These are phyloP conservation scores for Hydrangea macrophylla DNA, from an alignment of 148 eudicot genomes.

Conservation along the genomic window DNA sequence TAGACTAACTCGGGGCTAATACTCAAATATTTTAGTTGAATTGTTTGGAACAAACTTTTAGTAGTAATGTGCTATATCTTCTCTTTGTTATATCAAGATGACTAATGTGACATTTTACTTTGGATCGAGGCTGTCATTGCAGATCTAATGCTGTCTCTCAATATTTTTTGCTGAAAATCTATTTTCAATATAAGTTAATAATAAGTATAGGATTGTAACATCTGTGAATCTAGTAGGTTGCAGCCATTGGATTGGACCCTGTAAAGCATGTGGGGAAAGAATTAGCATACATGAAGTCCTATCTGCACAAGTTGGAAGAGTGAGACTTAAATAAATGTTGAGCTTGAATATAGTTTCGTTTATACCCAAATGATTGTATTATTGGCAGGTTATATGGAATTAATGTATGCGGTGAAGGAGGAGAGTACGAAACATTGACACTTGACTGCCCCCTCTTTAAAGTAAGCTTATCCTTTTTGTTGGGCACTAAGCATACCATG, in stretches of 20 bases:
- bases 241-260: conserved; percentile 93
- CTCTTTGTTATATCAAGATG: neutral
- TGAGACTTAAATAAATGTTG: conserved; percentile 20
- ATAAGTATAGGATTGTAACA: conserved; percentile 3
- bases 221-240: conserved; percentile 53
- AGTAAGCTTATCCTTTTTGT: conserved; percentile 37
- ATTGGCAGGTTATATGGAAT: conserved; percentile 78
- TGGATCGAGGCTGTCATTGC: neutral
- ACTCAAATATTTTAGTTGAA: neutral
- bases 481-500: no score
- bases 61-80: neutral
- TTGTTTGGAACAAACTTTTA: neutral
- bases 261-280: conserved; percentile 89
- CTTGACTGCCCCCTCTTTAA: conserved; percentile 94
- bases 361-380: neutral
- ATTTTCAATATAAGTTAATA: neutral
- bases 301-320: conserved; percentile 79
- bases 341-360: neutral
- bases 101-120: neutral
- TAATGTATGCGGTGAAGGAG: conserved; percentile 99
- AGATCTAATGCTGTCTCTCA: neutral
- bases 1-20: neutral
- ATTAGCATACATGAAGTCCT: conserved; percentile 46
- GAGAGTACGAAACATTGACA: conserved; percentile 95
- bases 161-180: neutral